phyloP scores from a whole-genome alignment of 2,329 filamentous ascomycete genomes.

The Grosmannia serpens region DNA sequence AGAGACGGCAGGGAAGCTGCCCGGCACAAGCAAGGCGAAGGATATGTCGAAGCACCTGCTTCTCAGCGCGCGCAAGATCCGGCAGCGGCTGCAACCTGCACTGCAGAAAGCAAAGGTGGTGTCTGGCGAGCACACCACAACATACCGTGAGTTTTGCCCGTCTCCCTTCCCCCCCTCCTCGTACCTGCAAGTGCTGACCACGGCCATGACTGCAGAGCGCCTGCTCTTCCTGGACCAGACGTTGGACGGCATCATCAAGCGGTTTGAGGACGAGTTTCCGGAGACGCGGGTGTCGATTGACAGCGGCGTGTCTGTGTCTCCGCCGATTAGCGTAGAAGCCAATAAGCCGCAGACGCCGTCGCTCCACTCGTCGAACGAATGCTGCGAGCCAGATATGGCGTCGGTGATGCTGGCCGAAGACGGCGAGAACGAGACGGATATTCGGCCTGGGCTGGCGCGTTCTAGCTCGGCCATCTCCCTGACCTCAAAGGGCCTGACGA shows the following conservation, averaged over 20 bases:
- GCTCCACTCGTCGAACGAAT: slow-evolving; percentile 1
- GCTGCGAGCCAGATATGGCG: slow-evolving; percentile 11
- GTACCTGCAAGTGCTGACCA: neutral
- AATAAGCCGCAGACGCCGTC: slow-evolving; percentile 13
- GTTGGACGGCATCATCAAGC: slow-evolving; percentile 79
- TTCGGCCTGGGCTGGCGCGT: slow-evolving; percentile 30
- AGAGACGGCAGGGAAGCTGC: slow-evolving; percentile 4
- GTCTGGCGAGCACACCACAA: slow-evolving; percentile 55
- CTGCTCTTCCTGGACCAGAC: slow-evolving; percentile 83
- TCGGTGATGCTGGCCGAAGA: slow-evolving; percentile 17
- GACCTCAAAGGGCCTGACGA: slow-evolving; percentile 38
- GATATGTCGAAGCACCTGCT: slow-evolving; percentile 90
- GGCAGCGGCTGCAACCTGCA: slow-evolving; percentile 70
- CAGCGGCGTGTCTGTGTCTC: slow-evolving; percentile 17
- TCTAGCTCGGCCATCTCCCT: slow-evolving; percentile 40
- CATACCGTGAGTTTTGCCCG: slow-evolving; percentile 52
- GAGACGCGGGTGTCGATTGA: slow-evolving; percentile 53
- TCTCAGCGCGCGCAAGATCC: slow-evolving; percentile 79
- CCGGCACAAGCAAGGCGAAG: slow-evolving; percentile 56
- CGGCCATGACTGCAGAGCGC: slow-evolving; percentile 39
- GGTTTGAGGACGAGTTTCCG: slow-evolving; percentile 93
- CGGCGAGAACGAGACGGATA: slow-evolving; percentile 36
- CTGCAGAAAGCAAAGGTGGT: slow-evolving; percentile 61
- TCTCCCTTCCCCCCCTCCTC: neutral
- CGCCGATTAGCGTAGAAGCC: slow-evolving; percentile 8